Conservation (phyloP, 2,329 filamentous ascomycete species). For the Colletotrichum tropicale region DNA sequence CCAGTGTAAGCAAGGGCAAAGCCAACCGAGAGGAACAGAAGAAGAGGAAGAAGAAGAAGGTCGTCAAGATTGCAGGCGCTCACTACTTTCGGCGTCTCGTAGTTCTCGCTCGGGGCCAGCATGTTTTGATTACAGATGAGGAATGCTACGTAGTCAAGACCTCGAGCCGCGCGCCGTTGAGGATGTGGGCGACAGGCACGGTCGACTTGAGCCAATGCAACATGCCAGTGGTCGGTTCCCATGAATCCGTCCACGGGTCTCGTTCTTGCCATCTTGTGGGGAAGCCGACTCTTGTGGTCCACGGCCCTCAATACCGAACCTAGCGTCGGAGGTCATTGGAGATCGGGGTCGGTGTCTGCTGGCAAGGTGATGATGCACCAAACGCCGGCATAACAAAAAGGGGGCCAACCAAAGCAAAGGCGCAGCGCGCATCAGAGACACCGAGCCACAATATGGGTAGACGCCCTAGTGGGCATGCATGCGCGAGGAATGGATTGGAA, state of each 20-base stretch:
- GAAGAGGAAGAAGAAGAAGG: not conserved
- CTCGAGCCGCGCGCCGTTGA: not conserved
- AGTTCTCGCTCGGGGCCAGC: not conserved
- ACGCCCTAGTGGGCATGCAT: not conserved
- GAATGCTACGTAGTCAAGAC: not conserved
- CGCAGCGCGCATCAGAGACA: not conserved
- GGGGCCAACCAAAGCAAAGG: not conserved
- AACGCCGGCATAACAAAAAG: not conserved
- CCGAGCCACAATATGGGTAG: not conserved
- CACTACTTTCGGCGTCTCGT: not conserved
- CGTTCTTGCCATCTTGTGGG: too few relatives aligned
- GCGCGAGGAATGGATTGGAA: not conserved
- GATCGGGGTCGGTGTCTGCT: not conserved
- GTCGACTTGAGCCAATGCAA: not conserved
- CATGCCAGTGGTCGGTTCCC: not conserved
- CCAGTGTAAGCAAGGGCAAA: not conserved
- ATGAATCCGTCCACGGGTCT: not conserved
- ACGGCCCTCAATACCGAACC: not conserved
- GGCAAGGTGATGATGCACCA: not conserved
- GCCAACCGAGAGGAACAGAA: not conserved
- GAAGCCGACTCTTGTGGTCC: not conserved
- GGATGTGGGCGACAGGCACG: not conserved
- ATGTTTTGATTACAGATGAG: not conserved
- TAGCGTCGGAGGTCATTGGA: not conserved
- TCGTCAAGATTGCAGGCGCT: not conserved